A percentile compares a stretch with the other conserved stretches of the same genome.
These are phyloP conservation scores for Malassezia dermatis DNA, from an alignment of 1,284 basidiomycete species.

Conservation along the genomic window DNA sequence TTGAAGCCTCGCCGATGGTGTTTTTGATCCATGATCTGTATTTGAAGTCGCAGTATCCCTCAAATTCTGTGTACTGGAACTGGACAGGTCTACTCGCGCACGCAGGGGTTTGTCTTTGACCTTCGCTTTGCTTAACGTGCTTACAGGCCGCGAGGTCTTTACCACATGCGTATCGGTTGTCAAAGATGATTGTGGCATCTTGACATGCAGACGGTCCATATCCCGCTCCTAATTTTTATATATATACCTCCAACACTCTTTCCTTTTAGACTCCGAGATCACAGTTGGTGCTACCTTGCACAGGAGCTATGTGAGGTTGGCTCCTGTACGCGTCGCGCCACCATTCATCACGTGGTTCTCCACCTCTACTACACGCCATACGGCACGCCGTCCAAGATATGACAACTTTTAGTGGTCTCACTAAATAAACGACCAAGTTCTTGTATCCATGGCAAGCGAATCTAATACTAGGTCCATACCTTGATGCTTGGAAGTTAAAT, in stretches of 20 bases:
- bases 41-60: not conserved
- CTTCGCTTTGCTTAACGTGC: not conserved
- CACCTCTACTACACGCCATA: not conserved
- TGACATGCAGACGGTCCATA: not conserved
- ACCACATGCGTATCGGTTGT: slow-evolving; percentile 1
- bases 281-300: not conserved
- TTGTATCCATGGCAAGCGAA: not conserved
- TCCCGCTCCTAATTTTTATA: not conserved
- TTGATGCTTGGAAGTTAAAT: not conserved
- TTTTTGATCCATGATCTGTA: not conserved
- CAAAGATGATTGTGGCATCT: not conserved
- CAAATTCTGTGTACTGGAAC: not conserved
- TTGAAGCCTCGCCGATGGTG: not conserved
- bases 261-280: not conserved
- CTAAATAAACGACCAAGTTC: not conserved
- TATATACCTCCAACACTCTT: not conserved
- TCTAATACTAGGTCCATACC: not conserved
- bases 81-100: not conserved
- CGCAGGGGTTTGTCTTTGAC: not conserved
- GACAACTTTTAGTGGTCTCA: not conserved
- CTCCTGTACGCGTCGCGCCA: not conserved
- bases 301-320: not conserved
- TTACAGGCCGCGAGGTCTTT: not conserved
- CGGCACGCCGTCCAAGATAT: not conserved
- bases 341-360: not conserved